A percentile compares a stretch with the other conserved stretches of the same genome.
Evolutionary conservation across 129 eudicot genomes (phyloP).

Genomic region (Cynara cardunculus): DNA sequence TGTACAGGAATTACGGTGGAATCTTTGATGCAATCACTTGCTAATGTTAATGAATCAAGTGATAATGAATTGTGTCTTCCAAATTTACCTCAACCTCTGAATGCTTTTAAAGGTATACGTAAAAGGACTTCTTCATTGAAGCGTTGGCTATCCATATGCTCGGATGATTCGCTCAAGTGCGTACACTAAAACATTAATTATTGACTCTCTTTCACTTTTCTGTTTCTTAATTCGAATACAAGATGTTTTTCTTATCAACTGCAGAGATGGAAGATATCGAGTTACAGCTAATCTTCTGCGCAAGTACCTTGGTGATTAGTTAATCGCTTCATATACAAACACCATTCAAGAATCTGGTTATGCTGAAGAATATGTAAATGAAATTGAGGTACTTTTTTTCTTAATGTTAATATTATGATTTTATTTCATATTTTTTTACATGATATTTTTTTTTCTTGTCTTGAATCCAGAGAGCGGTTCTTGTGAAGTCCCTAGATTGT

Average conservation of each 20-base stretch:
- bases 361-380: conserved; percentile 61
- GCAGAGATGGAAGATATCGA: conserved; percentile 76
- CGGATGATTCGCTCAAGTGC: conserved; percentile 77
- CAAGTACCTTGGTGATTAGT: conserved; percentile 87
- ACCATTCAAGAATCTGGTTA: conserved; percentile 73
- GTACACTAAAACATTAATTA: conserved; percentile 17
- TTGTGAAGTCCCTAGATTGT: conserved; percentile 84
- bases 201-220: not conserved
- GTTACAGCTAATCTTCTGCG: conserved; percentile 61
- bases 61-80: conserved; percentile 45
- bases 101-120: conserved; percentile 81
- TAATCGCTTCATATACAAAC: conserved; percentile 81
- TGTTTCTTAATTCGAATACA: not conserved
- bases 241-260: conserved; percentile 12
- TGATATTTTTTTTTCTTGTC: not conserved
- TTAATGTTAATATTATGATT: not conserved
- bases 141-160: conserved; percentile 87
- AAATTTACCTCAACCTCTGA: conserved; percentile 69
- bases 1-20: conserved; percentile 66
- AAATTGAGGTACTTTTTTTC: conserved; percentile 61
- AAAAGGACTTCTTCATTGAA: conserved; percentile 69
- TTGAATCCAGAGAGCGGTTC: conserved; percentile 66
- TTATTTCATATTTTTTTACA: not conserved
- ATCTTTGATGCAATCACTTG: conserved; percentile 52
- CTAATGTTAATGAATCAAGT: conserved; percentile 40